These are phyloP conservation scores for Pseudopithomyces maydicus DNA, from an alignment of 2,329 filamentous ascomycete genomes.

Conservation along the genomic window DNA sequence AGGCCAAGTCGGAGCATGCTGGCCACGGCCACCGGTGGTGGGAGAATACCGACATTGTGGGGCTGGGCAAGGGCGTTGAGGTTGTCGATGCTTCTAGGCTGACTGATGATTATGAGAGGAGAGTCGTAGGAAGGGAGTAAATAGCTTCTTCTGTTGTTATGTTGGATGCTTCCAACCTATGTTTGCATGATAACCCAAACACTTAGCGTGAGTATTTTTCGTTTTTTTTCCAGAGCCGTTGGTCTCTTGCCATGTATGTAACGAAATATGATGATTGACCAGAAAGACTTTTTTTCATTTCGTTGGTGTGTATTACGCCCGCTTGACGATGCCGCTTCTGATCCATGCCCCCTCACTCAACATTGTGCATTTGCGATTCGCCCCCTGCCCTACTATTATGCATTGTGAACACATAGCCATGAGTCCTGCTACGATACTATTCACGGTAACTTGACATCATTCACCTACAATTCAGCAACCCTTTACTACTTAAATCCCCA, in stretches of 20 bases:
- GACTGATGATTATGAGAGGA: constrained; percentile 83
- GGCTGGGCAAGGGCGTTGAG: constrained; percentile 83
- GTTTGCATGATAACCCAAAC: constrained; percentile 16
- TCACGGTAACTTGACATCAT: too few relatives aligned
- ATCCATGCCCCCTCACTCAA: background rate
- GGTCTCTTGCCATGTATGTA: constrained; percentile 8
- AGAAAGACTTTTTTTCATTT: background rate
- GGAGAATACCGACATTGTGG: constrained; percentile 79
- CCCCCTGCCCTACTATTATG: too few relatives aligned
- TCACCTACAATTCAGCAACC: too few relatives aligned
- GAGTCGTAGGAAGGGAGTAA: constrained; percentile 67
- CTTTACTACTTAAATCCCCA: too few relatives aligned
- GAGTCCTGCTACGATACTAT: too few relatives aligned
- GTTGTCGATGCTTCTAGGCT: constrained; percentile 83
- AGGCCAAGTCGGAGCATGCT: constrained; percentile 35
- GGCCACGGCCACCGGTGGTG: constrained; percentile 67
- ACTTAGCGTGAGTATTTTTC: constrained; percentile 8
- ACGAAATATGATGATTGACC: constrained; percentile 9
- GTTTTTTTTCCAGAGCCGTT: too few relatives aligned
- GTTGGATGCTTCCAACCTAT: constrained; percentile 1
- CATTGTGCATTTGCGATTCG: too few relatives aligned
- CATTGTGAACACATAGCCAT: too few relatives aligned
- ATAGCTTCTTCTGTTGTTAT: background rate
- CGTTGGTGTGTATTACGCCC: background rate
- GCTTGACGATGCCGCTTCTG: background rate